Evolutionary conservation across 2,329 filamentous ascomycete genomes (phyloP).

Genomic region (Dothideomycetidae sp.): DNA sequence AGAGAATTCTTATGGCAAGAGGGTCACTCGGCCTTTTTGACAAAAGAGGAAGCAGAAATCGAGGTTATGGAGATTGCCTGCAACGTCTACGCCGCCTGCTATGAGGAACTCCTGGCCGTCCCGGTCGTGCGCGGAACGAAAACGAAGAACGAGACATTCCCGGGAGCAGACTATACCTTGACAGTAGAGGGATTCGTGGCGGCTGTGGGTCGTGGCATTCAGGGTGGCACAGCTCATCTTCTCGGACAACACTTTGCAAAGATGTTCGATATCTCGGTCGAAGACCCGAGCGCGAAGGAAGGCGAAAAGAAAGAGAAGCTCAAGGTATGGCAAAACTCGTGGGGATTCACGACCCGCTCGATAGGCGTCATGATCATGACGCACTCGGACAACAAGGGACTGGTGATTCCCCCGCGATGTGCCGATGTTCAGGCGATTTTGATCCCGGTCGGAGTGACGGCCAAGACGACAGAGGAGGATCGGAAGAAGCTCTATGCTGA

Average conservation of each 20-base stretch:
- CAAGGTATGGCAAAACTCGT: conserved; percentile 96
- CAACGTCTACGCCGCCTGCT: conserved; percentile 81
- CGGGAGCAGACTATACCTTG: conserved; percentile 89
- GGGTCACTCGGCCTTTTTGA: conserved; percentile 84
- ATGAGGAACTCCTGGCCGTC: conserved; percentile 85
- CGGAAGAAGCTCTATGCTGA: conserved; percentile 61
- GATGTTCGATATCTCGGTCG: conserved; percentile 97
- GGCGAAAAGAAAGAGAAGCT: conserved; percentile 58
- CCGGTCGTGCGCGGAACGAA: conserved; percentile 88
- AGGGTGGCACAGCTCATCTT: conserved; percentile 87
- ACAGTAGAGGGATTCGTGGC: conserved; percentile 97
- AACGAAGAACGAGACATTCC: conserved; percentile 97
- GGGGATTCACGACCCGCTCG: conserved; percentile 92
- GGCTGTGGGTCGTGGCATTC: conserved; percentile 87
- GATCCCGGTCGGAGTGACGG: conserved; percentile 84
- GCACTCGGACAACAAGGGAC: conserved; percentile 87
- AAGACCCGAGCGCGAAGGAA: conserved; percentile 60
- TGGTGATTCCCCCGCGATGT: conserved; percentile 83
- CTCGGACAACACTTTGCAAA: conserved; percentile 97
- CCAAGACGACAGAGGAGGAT: conserved; percentile 70
- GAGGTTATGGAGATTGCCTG: conserved; percentile 80
- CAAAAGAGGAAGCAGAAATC: conserved; percentile 61
- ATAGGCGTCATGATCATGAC: conserved; percentile 99
- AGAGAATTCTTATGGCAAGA: conserved; percentile 98
- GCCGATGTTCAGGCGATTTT: conserved; percentile 75